Evolutionary conservation across 768 basidiomycete species (phyloP).

Genomic region (Filobasidium wieringae): DNA sequence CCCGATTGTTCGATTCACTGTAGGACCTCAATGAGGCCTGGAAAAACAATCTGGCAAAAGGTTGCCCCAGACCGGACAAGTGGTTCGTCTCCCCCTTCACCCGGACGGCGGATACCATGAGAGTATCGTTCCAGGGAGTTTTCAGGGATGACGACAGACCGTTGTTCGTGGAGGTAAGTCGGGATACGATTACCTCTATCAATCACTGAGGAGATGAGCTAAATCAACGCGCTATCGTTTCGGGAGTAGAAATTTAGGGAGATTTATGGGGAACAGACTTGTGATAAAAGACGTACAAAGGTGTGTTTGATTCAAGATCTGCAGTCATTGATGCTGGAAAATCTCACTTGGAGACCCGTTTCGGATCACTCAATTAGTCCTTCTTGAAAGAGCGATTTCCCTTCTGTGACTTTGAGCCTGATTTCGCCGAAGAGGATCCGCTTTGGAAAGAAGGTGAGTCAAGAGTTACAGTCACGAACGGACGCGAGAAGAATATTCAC

Average conservation of each 20-base stretch:
- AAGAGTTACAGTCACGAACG: not conserved
- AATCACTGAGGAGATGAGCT: not conserved
- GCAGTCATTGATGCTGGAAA: not conserved
- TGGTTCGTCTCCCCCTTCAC: slow-evolving; percentile 32
- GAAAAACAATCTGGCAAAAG: slow-evolving; percentile 12
- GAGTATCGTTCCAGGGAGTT: slow-evolving; percentile 28
- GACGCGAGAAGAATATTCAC: not conserved
- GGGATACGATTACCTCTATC: not conserved
- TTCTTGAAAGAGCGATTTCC: slow-evolving; percentile 30
- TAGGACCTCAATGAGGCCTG: slow-evolving; percentile 12
- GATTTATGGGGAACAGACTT: slow-evolving; percentile 36
- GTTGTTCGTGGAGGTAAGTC: slow-evolving; percentile 27
- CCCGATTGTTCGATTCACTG: not conserved
- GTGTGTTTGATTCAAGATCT: slow-evolving; percentile 13
- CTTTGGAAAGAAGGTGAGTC: slow-evolving; percentile 26
- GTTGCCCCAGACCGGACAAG: slow-evolving; percentile 9
- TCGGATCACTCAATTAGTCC: slow-evolving; percentile 15
- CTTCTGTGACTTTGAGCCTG: slow-evolving; percentile 24
- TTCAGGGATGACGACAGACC: slow-evolving; percentile 20
- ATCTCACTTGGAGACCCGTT: not conserved
- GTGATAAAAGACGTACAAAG: slow-evolving; percentile 30
- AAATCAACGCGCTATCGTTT: not conserved
- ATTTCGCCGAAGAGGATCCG: slow-evolving; percentile 32
- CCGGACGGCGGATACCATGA: slow-evolving; percentile 33
- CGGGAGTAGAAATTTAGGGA: slow-evolving; percentile 24